Conservation (phyloP, 768 basidiomycete species). For the Hirschioporus abietinus region DNA sequence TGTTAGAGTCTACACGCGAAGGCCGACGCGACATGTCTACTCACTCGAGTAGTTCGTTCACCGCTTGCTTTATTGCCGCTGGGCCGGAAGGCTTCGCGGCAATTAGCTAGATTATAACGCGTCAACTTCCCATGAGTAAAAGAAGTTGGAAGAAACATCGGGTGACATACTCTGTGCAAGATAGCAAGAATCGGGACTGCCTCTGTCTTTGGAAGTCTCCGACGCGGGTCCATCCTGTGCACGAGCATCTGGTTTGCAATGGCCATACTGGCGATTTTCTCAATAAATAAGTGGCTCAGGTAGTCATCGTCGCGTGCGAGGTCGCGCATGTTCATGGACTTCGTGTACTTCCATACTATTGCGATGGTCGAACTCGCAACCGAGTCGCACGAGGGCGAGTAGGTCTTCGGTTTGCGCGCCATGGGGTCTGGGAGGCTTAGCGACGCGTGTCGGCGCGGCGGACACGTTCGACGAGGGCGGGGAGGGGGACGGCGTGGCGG, state of each 20-base stretch:
- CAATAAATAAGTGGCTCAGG: constrained; percentile 82
- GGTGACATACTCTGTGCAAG: constrained; percentile 66
- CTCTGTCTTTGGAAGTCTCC: constrained; percentile 72
- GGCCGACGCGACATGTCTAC: constrained; percentile 27
- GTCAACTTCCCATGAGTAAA: neutral
- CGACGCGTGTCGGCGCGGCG: neutral
- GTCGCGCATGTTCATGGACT: constrained; percentile 89
- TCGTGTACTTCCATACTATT: constrained; percentile 64
- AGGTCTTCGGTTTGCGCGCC: neutral
- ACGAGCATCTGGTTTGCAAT: constrained; percentile 73
- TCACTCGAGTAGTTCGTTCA: constrained; percentile 73
- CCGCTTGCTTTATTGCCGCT: constrained; percentile 57
- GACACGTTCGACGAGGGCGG: neutral
- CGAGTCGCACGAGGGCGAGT: neutral
- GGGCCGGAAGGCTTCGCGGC: neutral
- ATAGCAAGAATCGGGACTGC: constrained; percentile 61
- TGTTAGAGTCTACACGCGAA: constrained; percentile 17
- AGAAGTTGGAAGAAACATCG: neutral
- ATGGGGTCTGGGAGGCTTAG: neutral
- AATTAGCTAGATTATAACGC: neutral
- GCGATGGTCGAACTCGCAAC: neutral
- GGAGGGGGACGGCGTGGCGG: neutral
- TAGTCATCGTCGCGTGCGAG: constrained; percentile 89
- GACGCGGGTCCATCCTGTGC: constrained; percentile 83
- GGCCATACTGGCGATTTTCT: constrained; percentile 67